Evolutionary conservation across 2,329 filamentous ascomycete genomes (phyloP).

Genomic region (Fusarium burgessii): DNA sequence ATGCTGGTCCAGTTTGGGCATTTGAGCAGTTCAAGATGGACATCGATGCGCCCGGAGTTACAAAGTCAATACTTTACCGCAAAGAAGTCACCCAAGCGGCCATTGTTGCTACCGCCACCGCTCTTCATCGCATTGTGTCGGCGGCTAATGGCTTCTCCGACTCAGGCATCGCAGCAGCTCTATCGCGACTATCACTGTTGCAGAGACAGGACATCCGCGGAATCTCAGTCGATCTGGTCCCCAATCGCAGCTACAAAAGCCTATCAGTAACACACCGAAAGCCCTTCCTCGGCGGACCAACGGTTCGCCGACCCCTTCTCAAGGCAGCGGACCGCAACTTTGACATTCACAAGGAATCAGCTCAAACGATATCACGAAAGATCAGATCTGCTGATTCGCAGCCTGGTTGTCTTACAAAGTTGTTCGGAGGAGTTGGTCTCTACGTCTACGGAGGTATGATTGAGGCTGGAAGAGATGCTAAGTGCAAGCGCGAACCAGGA

Average conservation of each 20-base stretch:
- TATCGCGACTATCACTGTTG: not conserved
- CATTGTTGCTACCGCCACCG: constrained; percentile 16
- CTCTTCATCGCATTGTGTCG: constrained; percentile 12
- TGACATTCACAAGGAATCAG: constrained; percentile 8
- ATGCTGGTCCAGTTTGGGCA: constrained; percentile 34
- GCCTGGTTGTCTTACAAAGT: constrained; percentile 25
- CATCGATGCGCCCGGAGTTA: constrained; percentile 20
- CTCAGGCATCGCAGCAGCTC: not conserved
- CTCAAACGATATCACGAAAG: constrained; percentile 25
- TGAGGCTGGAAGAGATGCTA: constrained; percentile 1
- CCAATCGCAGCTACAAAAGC: not conserved
- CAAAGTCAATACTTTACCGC: constrained; percentile 32
- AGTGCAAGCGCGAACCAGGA: not conserved
- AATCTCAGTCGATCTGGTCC: not conserved
- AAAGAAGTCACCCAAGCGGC: constrained; percentile 21
- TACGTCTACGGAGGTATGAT: constrained; percentile 26
- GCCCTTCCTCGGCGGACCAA: constrained; percentile 11
- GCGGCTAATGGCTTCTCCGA: constrained; percentile 1
- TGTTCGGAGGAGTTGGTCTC: constrained; percentile 12
- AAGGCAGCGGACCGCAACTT: constrained; percentile 22
- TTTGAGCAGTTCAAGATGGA: constrained; percentile 34
- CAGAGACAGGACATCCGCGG: not conserved
- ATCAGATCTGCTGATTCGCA: constrained; percentile 34
- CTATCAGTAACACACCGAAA: constrained; percentile 11
- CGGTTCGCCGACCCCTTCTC: constrained; percentile 17